Evolutionary conservation across 805 yeast genomes (phyloP).

Genomic region (Kodamaea kakaduensis): DNA sequence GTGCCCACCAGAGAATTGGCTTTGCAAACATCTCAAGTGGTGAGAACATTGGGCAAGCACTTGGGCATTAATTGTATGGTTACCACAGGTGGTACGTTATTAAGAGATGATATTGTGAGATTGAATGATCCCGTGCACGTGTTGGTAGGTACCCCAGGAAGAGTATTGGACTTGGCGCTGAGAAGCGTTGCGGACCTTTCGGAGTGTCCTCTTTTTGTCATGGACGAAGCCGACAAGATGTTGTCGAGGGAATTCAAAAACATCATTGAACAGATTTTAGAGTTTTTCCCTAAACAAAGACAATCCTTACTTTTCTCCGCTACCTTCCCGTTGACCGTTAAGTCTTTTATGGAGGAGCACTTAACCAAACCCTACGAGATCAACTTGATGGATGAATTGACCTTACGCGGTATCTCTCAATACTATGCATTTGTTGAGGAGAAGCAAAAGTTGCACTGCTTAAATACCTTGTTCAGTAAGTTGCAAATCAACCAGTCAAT

Average conservation of each 20-base stretch:
- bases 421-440: constrained; percentile 98
- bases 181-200: constrained; percentile 84
- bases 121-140: constrained; percentile 90
- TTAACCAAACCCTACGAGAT: constrained; percentile 90
- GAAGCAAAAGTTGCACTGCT: constrained; percentile 90
- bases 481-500: constrained; percentile 94
- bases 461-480: constrained; percentile 90
- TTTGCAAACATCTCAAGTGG: constrained; percentile 95
- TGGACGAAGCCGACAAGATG: constrained; percentile 99
- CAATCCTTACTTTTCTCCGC: constrained; percentile 92
- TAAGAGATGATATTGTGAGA: constrained; percentile 92
- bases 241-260: constrained; percentile 84
- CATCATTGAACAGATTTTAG: constrained; percentile 80
- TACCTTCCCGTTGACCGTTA: constrained; percentile 92
- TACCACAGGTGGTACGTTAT: constrained; percentile 94
- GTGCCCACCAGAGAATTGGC: constrained; percentile 99
- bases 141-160: constrained; percentile 96
- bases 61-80: constrained; percentile 93
- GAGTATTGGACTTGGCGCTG: constrained; percentile 90
- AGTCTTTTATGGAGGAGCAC: constrained; percentile 87
- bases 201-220: constrained; percentile 81
- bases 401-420: constrained; percentile 93
- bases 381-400: constrained; percentile 95
- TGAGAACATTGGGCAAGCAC: constrained; percentile 92
- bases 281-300: constrained; percentile 61